Conservation (phyloP, 2,329 filamentous ascomycete genomes). For the Incumbomyces lentus region DNA sequence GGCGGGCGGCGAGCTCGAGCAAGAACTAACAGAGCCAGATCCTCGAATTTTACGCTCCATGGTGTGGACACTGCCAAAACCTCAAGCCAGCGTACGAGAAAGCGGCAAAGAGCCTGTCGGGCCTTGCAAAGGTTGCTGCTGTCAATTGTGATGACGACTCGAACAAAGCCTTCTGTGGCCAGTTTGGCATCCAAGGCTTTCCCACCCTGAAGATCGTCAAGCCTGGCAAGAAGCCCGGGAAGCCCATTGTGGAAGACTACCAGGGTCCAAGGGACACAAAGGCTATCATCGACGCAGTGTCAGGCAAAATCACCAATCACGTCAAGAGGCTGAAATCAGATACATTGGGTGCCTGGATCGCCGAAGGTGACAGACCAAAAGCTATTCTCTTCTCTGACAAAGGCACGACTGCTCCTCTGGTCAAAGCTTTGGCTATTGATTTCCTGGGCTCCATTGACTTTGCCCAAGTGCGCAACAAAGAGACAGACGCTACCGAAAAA, state of each 20-base stretch:
- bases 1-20: conserved; percentile 1
- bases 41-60: conserved; percentile 80
- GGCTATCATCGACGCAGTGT: conserved; percentile 74
- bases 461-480: conserved; percentile 75
- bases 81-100: conserved; percentile 95
- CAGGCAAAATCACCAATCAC: conserved; percentile 82
- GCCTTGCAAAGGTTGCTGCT: conserved; percentile 86
- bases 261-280: conserved; percentile 74
- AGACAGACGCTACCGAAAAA: conserved; percentile 57
- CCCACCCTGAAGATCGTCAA: conserved; percentile 90
- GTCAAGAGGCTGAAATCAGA: conserved; percentile 74
- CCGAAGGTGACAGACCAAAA: conserved; percentile 59
- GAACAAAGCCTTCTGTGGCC: conserved; percentile 79
- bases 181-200: conserved; percentile 85
- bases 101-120: conserved; percentile 77
- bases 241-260: conserved; percentile 82
- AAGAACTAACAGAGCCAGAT: conserved; percentile 28
- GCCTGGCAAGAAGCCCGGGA: conserved; percentile 69
- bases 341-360: conserved; percentile 64
- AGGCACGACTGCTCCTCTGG: conserved; percentile 69
- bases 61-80: conserved; percentile 95
- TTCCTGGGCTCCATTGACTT: conserved; percentile 71
- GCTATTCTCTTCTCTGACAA: conserved; percentile 91
- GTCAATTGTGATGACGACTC: conserved; percentile 88
- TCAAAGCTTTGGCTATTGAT: conserved; percentile 81